Conservation (phyloP, 352 stramenopile species). For the Thalassiosira ordinaria region DNA sequence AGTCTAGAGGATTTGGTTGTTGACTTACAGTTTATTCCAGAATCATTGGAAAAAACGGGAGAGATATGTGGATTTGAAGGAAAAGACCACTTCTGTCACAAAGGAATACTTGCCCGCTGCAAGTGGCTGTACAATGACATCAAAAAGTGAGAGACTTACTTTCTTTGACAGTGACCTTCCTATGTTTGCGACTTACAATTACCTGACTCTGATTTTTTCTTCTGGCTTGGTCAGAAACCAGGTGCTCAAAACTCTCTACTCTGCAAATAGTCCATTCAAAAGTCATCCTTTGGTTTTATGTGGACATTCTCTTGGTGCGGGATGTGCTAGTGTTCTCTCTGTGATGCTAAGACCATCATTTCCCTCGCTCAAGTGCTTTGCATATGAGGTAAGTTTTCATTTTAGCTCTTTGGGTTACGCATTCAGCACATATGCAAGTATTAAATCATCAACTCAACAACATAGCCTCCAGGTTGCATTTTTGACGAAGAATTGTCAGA, state of each 20-base stretch:
- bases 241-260: conserved; percentile 4
- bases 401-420: not conserved
- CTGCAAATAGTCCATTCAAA: conserved; percentile 14
- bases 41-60: conserved; percentile 11
- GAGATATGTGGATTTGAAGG: conserved; percentile 24
- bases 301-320: conserved; percentile 34
- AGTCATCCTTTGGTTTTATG: conserved; percentile 18
- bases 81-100: conserved; percentile 15
- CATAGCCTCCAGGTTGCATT: not conserved
- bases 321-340: conserved; percentile 17
- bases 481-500: not conserved
- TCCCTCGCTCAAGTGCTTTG: not conserved
- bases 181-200: not conserved
- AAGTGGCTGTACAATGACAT: conserved; percentile 57
- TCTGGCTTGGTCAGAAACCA: not conserved
- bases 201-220: not conserved
- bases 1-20: conserved; percentile 31
- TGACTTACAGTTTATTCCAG: conserved; percentile 31
- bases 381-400: not conserved
- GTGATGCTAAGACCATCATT: conserved; percentile 27
- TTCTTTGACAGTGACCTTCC: not conserved
- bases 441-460: not conserved
- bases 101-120: conserved; percentile 16
- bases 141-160: not conserved
- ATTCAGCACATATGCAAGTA: not conserved